Evolutionary conservation across 2,329 filamentous ascomycete species (phyloP).

Genomic region (Verticillium tricorpus): DNA sequence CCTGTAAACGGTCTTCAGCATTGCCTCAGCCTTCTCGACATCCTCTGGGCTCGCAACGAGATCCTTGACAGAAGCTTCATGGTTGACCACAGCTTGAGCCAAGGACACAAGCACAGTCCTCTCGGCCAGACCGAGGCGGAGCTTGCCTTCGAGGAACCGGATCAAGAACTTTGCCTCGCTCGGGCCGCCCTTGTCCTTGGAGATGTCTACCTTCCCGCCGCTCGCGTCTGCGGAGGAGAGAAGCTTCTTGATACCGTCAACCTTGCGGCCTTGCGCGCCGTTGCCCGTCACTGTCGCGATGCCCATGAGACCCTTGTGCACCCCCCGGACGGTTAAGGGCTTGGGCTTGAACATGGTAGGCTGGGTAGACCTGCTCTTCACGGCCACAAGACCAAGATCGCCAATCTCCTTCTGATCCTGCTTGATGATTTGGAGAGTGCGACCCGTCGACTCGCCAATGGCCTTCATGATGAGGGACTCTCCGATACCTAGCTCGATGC

Average conservation of each 20-base stretch:
- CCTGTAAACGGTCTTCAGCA: constrained; percentile 89
- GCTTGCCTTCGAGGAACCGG: constrained; percentile 88
- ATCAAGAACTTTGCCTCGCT: constrained; percentile 95
- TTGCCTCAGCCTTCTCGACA: constrained; percentile 76
- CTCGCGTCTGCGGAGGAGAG: constrained; percentile 82
- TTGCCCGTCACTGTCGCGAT: constrained; percentile 85
- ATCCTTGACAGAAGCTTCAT: constrained; percentile 70
- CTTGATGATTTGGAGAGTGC: constrained; percentile 85
- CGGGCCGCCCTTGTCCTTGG: constrained; percentile 84
- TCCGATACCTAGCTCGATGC: constrained; percentile 95
- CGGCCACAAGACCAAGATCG: constrained; percentile 88
- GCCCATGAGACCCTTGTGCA: constrained; percentile 81
- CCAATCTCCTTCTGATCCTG: constrained; percentile 94
- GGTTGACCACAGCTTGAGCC: constrained; percentile 80
- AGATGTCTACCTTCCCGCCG: constrained; percentile 80
- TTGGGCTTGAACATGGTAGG: constrained; percentile 99
- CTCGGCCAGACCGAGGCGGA: constrained; percentile 87
- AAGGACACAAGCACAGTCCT: constrained; percentile 86
- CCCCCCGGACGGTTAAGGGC: constrained; percentile 76
- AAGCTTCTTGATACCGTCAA: constrained; percentile 93
- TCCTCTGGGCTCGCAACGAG: constrained; percentile 70
- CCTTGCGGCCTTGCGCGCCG: constrained; percentile 84
- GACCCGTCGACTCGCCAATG: constrained; percentile 89
- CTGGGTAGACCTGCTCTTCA: constrained; percentile 92
- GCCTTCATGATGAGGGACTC: constrained; percentile 99